Conservation (phyloP, 306 rosid species). For the Fragaria iinumae region DNA sequence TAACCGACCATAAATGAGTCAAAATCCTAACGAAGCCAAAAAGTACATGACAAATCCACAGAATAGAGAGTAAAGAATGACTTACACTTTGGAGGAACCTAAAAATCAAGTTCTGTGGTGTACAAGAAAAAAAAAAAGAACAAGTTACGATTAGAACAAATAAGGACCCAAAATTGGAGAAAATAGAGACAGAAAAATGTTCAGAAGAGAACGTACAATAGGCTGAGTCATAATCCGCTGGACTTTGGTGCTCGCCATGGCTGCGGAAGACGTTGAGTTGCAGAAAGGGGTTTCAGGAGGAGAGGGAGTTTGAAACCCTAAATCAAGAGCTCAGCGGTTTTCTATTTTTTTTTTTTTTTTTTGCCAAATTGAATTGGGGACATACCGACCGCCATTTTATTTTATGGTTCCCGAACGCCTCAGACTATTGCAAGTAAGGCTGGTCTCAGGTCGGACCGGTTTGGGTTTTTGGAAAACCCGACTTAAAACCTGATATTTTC, state of each 20-base stretch:
- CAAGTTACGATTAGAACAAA: background rate
- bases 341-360: no score
- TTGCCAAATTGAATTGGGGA: background rate
- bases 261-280: constrained; percentile 13
- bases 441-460: no score
- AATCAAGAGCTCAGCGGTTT: background rate
- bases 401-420: no score
- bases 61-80: background rate
- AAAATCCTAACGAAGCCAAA: background rate
- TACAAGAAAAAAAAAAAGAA: background rate
- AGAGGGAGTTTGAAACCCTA: background rate
- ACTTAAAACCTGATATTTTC: no score
- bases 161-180: background rate
- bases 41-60: background rate
- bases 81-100: constrained; percentile 78
- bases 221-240: constrained; percentile 97
- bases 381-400: no score
- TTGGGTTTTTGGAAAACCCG: no score
- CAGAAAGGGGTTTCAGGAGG: background rate
- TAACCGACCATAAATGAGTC: background rate
- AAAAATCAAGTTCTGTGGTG: constrained; percentile 42
- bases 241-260: constrained; percentile 92
- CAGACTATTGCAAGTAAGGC: no score
- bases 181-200: background rate
- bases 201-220: constrained; percentile 40